A percentile compares a stretch with the other conserved stretches of the same genome.
These are phyloP conservation scores for Borovskyia barvae DNA, from an alignment of 208 protist species.

Conservation along the genomic window DNA sequence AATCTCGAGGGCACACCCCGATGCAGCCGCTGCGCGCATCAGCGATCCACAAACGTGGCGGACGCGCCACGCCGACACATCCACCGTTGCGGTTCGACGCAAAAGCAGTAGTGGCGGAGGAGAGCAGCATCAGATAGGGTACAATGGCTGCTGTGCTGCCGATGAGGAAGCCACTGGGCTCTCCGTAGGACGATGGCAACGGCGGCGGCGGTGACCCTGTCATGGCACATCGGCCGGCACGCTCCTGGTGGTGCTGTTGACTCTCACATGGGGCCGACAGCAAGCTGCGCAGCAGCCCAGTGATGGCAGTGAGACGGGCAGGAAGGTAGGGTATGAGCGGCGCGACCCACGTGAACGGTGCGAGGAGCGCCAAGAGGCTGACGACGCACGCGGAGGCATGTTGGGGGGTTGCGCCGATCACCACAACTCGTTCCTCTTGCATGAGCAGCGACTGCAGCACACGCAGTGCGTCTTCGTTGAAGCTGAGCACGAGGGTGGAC, in stretches of 20 bases:
- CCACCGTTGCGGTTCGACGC: not conserved
- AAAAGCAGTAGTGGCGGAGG: no score
- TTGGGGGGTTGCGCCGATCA: conserved; percentile 71
- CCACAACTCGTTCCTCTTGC: conserved; percentile 56
- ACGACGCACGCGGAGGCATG: conserved; percentile 79
- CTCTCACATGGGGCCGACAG: conserved; percentile 9
- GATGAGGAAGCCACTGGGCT: conserved; percentile 44
- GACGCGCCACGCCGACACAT: not conserved
- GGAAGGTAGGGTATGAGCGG: conserved; percentile 67
- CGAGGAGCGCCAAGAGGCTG: conserved; percentile 48
- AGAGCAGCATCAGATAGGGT: conserved; percentile 50
- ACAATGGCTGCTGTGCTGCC: conserved; percentile 63
- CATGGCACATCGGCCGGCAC: conserved; percentile 1
- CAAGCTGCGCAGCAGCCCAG: conserved; percentile 24
- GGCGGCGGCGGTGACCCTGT: no score
- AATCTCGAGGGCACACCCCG: conserved; percentile 32
- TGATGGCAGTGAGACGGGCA: conserved; percentile 15
- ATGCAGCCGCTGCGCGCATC: conserved; percentile 65
- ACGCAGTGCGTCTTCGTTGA: conserved; percentile 62
- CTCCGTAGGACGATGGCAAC: conserved; percentile 3
- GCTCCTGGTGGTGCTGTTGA: conserved; percentile 6
- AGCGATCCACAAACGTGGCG: conserved; percentile 54
- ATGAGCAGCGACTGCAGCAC: conserved; percentile 66
- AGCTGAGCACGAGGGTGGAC: conserved; percentile 53
- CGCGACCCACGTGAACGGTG: conserved; percentile 54